Base-by-base conservation (phyloP, 495 filamentous ascomycete genomes). In the Penicillium antarcticum region DNA sequence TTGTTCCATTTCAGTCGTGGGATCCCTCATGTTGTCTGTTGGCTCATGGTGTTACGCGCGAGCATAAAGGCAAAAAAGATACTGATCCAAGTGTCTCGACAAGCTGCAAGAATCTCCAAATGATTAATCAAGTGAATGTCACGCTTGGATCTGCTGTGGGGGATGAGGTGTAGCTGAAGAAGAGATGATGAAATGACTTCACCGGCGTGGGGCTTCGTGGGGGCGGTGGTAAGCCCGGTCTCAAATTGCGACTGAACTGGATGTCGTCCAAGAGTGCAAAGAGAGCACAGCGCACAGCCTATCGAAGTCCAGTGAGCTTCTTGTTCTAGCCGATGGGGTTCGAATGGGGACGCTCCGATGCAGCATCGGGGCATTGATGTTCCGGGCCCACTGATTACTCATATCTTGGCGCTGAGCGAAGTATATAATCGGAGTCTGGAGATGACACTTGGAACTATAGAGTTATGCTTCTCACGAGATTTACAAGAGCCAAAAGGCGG, bases 1-100 rank as follows among this genome's bases (percentile, higher is more conserved):
- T 53, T 63, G 56, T 49, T 77, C 71, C 68, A 74, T 77, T 34
- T 65, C 61, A 53, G 63, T 52, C 35, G 59, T 62, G 14, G 71
- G 71, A 55, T 73, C 68, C 57, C 66, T 74, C 71, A 73, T 77
- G 53, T 57, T 69, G 61, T 57, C 49, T 33, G 54, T 47, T 45
- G 43, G 58, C 35, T 71, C 71, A 70, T 76, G n/a, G 61, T 73
- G 64, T 68, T 63, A 58, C 50, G 47, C 33, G 32, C 54, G 36
- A 31, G 37, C 26, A 51, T 42, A 21, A 21, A 38, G 41, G 42
- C 52, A 14, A 43, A 54, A 32, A 31, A 46, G 17, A 40, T 23
- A 48, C 48, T 48, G 56, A 37, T 50, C 39, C 19, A 26, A 35
- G 38, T 45, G 31, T 40, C 33, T 11, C 51, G 31, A 42, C 21